Evolutionary conservation across 805 yeast genomes (phyloP).

Genomic region (Helenozyma baotianmanensis): DNA sequence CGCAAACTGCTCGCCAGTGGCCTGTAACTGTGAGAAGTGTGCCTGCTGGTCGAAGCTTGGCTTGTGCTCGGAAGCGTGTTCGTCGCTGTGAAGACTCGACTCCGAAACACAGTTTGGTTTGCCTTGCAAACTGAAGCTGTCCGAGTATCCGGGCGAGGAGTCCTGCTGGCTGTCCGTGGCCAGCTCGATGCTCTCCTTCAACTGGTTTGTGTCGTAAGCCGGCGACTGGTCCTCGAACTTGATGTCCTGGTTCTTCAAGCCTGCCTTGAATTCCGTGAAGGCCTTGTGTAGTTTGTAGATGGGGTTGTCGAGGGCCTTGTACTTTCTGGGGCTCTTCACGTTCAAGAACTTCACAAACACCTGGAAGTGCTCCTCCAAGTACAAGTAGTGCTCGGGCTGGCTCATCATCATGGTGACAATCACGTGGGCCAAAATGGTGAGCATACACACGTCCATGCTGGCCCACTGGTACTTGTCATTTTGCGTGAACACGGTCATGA

Average conservation of each 20-base stretch:
- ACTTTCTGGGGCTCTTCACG: slow-evolving; percentile 13
- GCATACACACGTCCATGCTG: slow-evolving; percentile 14
- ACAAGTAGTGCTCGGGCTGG: slow-evolving; percentile 15
- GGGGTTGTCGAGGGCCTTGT: slow-evolving; percentile 13
- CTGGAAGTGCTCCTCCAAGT: slow-evolving; percentile 14
- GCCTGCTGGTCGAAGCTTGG: no score
- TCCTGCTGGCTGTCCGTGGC: slow-evolving; percentile 1
- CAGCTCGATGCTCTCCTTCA: slow-evolving; percentile 1
- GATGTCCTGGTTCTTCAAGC: slow-evolving; percentile 1
- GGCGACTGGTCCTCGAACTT: neutral
- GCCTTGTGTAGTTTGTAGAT: slow-evolving; percentile 7
- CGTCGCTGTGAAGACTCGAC: no score
- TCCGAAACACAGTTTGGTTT: no score
- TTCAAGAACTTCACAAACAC: slow-evolving; percentile 12
- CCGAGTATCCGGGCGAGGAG: slow-evolving; percentile 1
- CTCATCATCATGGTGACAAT: slow-evolving; percentile 12
- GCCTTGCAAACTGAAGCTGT: neutral
- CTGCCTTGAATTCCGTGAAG: slow-evolving; percentile 7
- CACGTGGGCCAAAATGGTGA: slow-evolving; percentile 12
- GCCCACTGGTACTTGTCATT: slow-evolving; percentile 10
- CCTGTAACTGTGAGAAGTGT: no score
- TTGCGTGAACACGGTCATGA: slow-evolving; percentile 1
- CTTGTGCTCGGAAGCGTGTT: no score
- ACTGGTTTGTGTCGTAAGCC: neutral
- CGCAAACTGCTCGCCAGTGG: no score